These are phyloP conservation scores for Chaetomium tenue DNA, from an alignment of 495 filamentous ascomycete genomes.

Conservation along the genomic window DNA sequence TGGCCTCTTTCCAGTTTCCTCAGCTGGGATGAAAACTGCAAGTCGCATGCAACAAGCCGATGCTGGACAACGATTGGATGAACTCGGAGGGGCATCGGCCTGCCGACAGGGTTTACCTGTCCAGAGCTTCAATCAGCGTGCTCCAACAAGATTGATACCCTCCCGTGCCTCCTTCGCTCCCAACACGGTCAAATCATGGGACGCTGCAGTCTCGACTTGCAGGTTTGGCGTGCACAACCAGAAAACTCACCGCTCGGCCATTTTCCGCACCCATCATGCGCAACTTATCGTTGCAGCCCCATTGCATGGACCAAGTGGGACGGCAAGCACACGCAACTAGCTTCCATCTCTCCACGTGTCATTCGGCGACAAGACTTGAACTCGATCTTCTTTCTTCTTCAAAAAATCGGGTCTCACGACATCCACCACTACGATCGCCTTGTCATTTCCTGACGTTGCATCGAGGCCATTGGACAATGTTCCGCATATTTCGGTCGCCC, in stretches of 20 bases:
- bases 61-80: constrained; percentile 5
- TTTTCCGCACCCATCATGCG: background rate
- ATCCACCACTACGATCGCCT: background rate
- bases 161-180: background rate
- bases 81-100: background rate
- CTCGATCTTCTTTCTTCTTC: background rate
- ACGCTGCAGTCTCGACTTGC: constrained; percentile 7
- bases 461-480: background rate
- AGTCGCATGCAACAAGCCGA: background rate
- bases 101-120: background rate
- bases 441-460: background rate
- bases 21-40: constrained; percentile 16
- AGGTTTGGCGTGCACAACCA: background rate
- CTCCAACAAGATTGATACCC: constrained; percentile 1
- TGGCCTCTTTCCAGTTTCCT: constrained; percentile 6
- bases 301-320: background rate
- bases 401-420: background rate
- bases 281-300: background rate
- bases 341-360: constrained; percentile 16
- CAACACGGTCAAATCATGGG: constrained; percentile 4
- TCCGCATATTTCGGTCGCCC: background rate
- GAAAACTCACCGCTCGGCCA: constrained; percentile 3
- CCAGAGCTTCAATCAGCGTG: background rate
- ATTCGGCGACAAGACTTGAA: background rate
- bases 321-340: background rate